Base-by-base conservation (phyloP, 495 filamentous ascomycete genomes). In the Sabuloglossum arenarium region DNA sequence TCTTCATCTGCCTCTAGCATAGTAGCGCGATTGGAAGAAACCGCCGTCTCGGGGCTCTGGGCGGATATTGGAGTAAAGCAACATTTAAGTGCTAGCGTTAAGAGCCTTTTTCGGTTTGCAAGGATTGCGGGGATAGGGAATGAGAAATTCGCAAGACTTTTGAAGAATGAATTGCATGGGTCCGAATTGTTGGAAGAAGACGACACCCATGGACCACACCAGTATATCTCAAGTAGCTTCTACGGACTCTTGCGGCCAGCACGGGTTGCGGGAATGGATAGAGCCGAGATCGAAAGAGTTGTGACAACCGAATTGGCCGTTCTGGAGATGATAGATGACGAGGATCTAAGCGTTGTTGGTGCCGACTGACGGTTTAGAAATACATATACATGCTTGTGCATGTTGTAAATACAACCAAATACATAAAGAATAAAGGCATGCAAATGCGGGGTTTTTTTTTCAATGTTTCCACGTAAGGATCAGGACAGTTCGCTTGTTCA, bases 231-330 rank as follows among this genome's bases (percentile, higher is more conserved):
- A 39, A 80, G 84, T 6, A 89, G 81, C 62, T 79, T 98, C 59
- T 89, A 94, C 72, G 90, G 85, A 66, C 66, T 98, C 59, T 94
- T 82, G 63, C 72, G 87, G 39, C 70, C 96, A 34, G 87, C 88
- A 39, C 77, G 80, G 62, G 75, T 79, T 16, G 79, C 79, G 21
- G 91, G 91, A 1, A 89, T 98, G 59, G 80, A 85, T 50, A 73
- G 85, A 50, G 75, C 75, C 23, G 91, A 96, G 60, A 95, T 98
- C 69, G 85, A 90, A 68, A 70, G 77, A 54, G 66, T 94, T 58
- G 78, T 98, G 3, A 74, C 75, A 68, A 86, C 76, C 1, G 91
- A 98, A 69, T 64, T 96, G 61, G 84, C 89, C 55, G 74, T 83
- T 56, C 65, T 96, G 64, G 73, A 78, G 37, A 68, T 95, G 65